Conservation (phyloP, 2,329 filamentous ascomycete species). For the Hypoxylon sp. region DNA sequence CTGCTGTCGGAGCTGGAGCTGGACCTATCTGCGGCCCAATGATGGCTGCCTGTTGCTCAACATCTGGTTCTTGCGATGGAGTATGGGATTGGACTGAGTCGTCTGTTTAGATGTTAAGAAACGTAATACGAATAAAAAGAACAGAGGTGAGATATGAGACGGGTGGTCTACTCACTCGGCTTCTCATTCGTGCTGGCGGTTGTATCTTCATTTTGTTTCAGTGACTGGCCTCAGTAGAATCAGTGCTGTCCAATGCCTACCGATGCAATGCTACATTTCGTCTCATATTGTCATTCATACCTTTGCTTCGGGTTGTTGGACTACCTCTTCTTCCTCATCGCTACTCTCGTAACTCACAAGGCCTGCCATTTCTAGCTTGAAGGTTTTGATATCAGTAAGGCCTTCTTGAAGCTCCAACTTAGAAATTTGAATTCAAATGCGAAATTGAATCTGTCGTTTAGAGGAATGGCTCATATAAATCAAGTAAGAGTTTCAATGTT, state of each 20-base stretch:
- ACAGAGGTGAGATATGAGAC: neutral
- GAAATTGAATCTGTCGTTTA: neutral
- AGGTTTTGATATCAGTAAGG: neutral
- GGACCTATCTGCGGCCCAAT: conserved; percentile 54
- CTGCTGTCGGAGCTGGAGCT: conserved; percentile 45
- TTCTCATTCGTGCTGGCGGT: conserved; percentile 36
- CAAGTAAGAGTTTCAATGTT: conserved; percentile 14
- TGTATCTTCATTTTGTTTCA: conserved; percentile 47
- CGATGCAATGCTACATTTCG: conserved; percentile 27
- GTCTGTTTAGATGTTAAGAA: conserved; percentile 29
- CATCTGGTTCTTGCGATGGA: conserved; percentile 35
- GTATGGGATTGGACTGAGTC: conserved; percentile 28
- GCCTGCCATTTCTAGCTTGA: conserved; percentile 43
- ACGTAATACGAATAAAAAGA: conserved; percentile 4
- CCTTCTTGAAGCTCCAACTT: neutral
- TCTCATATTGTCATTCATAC: conserved; percentile 50
- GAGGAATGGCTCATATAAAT: neutral
- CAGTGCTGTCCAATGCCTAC: conserved; percentile 53
- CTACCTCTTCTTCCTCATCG: conserved; percentile 54
- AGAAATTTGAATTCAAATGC: neutral
- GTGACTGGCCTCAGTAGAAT: conserved; percentile 54
- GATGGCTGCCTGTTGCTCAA: conserved; percentile 41
- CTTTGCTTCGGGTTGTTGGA: conserved; percentile 48
- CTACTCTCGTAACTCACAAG: conserved; percentile 56
- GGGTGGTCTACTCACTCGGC: conserved; percentile 44